Percentiles rank a stretch among this genome's conserved stretches.
Conservation (phyloP, 2,329 filamentous ascomycete genomes). For the Pseudodiploospora longispora region DNA sequence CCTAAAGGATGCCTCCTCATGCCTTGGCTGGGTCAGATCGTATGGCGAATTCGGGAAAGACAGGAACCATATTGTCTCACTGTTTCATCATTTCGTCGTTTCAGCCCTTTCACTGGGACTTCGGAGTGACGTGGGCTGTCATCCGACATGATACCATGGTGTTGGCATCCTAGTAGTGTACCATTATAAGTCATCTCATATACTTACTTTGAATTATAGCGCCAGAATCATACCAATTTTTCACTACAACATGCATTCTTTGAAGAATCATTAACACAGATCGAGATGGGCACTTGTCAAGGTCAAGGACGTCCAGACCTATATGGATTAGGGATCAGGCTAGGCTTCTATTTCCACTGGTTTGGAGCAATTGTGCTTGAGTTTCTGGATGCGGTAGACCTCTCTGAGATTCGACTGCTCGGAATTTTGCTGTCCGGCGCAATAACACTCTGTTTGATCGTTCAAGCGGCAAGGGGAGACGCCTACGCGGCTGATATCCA, state of each 20-base stretch:
- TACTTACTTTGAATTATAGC: too few species aligned
- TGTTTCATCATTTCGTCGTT: too few species aligned
- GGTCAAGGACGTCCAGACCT: conserved; percentile 20
- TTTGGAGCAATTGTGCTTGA: conserved; percentile 23
- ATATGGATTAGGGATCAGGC: conserved; percentile 28
- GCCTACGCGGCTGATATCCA: conserved; percentile 12
- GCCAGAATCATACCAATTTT: too few species aligned
- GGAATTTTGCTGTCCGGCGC: conserved; percentile 23
- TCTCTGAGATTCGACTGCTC: conserved; percentile 22
- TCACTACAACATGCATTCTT: not conserved
- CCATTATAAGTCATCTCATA: too few species aligned
- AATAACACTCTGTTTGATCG: conserved; percentile 20
- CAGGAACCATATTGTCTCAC: too few species aligned
- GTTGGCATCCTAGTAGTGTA: too few species aligned
- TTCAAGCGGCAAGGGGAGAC: conserved; percentile 13
- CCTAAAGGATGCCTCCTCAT: too few species aligned
- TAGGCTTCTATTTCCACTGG: conserved; percentile 29
- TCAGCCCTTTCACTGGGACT: too few species aligned
- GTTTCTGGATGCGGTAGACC: conserved; percentile 19
- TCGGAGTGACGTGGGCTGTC: too few species aligned
- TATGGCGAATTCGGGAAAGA: too few species aligned
- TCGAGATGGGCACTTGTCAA: conserved; percentile 17
- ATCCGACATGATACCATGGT: too few species aligned
- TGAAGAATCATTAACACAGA: not conserved
- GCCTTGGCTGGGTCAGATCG: too few species aligned